Base-by-base conservation (phyloP, 2,329 filamentous ascomycete species). In the Geosmithia flava region DNA sequence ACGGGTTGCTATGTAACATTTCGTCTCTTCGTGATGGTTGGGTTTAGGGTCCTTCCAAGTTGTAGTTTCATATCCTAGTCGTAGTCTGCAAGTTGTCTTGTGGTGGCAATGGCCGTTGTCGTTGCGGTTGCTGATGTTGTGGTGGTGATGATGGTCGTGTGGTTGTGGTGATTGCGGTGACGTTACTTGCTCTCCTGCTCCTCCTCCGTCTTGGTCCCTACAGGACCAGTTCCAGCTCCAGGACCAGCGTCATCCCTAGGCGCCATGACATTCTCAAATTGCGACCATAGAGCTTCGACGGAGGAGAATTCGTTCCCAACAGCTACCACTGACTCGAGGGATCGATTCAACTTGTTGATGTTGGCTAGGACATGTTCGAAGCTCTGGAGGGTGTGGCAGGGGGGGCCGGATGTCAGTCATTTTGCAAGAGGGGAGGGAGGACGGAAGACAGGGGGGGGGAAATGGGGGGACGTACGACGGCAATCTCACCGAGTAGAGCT, bases 301-400 rank as follows among this genome's bases (percentile, higher is more conserved):
- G 88, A 90, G n/a, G 86, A 83, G 67, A 98, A 96, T 60, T 98
- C 93, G 66, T 95, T 95, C 39, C 93, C 93, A 47, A 98, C 91
- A 44, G 88, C 83, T 51, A 94, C 90, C 19, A 97, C 85, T 49
- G 89, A 86, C 66, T 98, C 91, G 17, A 98, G 71, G 40, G 85
- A 91, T 33, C 91, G 82, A 64, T 97, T 98, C 50, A 98, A 70
- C 58, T 90, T 90, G 68, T 97, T 98, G 65, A 97, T 88, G 59
- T 95, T 96, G 58, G 90, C 86, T 10, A 98, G 82, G 50, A 95
- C 89, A 58, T 93, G 83, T 59, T 97, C 93, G 62, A 98, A 79
- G 65, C 72, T 80, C 79, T 83, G 54, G n/a, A 7, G 29, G 33
- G 13, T 13, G 46, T 40, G 39, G 15, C 11, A 40, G 13, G 37